Conservation (phyloP, 73 alveolate genomes). For the Paraurostyla sp. region DNA sequence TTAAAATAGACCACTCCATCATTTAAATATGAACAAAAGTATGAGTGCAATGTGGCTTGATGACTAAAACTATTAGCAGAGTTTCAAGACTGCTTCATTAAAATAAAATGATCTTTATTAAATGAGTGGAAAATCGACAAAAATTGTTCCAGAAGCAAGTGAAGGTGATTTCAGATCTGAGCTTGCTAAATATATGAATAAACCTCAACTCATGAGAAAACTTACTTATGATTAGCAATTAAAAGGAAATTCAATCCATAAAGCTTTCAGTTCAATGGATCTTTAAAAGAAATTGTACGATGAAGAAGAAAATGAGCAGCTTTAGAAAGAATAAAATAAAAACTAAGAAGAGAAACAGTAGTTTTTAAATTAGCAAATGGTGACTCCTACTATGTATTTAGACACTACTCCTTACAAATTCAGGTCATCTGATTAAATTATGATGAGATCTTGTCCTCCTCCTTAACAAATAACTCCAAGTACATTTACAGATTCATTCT, state of each 20-base stretch:
- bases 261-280: neutral
- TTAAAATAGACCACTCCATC: neutral
- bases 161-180: neutral
- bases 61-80: too few relatives aligned
- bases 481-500: neutral
- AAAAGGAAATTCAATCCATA: neutral
- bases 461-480: neutral
- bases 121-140: too few relatives aligned
- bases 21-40: neutral
- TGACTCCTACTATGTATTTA: neutral
- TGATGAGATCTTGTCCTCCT: slow-evolving; percentile 35
- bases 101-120: too few relatives aligned
- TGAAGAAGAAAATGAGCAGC: too few relatives aligned
- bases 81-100: too few relatives aligned
- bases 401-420: neutral
- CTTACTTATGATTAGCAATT: neutral
- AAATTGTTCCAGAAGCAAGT: neutral
- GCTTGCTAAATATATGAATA: neutral
- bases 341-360: too few relatives aligned
- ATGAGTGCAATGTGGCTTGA: too few relatives aligned
- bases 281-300: neutral
- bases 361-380: neutral
- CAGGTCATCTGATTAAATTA: neutral
- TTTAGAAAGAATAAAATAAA: too few relatives aligned
- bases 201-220: too few relatives aligned